phyloP scores from a whole-genome alignment of 257 asterid species.

The Fraxinus anomala region DNA sequence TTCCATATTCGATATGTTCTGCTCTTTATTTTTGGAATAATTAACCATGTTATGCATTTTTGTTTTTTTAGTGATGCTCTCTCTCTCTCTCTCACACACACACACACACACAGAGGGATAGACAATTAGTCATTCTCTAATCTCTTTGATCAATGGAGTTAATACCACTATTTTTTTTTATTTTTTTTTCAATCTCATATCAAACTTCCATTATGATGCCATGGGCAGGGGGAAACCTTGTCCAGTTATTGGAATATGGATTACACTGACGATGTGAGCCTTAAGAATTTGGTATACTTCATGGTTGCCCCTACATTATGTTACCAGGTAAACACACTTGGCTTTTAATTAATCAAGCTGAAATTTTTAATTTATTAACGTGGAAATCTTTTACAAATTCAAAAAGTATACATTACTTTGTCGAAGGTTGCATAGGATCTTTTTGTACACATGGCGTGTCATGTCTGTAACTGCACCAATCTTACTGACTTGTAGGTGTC shows the following conservation, averaged over 20 bases:
- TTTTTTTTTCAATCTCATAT: background rate
- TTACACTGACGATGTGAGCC: slow-evolving; percentile 57
- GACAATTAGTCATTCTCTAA: slow-evolving; percentile 9
- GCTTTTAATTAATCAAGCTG: slow-evolving; percentile 5
- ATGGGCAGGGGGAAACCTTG: slow-evolving; percentile 66
- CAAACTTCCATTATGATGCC: slow-evolving; percentile 28
- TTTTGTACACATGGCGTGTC: background rate
- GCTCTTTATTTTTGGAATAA: background rate
- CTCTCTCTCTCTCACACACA: background rate
- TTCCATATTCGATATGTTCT: background rate
- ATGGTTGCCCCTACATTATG: slow-evolving; percentile 96
- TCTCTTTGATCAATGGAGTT: slow-evolving; percentile 20
- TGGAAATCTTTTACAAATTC: slow-evolving; percentile 14
- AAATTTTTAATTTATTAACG: slow-evolving; percentile 13
- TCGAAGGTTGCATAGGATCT: slow-evolving; percentile 6
- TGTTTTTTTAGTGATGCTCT: background rate
- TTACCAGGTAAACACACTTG: slow-evolving; percentile 69
- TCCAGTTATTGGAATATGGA: slow-evolving; percentile 59
- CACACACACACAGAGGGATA: background rate
- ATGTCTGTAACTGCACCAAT: background rate
- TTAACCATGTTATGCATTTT: background rate
- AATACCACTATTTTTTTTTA: background rate
- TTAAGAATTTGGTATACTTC: slow-evolving; percentile 82
- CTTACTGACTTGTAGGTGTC: background rate
- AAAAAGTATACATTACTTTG: slow-evolving; percentile 7